Evolutionary conservation across 225 moss, liverwort and hornwort genomes (phyloP).

Genomic region (Lunularia cruciata): DNA sequence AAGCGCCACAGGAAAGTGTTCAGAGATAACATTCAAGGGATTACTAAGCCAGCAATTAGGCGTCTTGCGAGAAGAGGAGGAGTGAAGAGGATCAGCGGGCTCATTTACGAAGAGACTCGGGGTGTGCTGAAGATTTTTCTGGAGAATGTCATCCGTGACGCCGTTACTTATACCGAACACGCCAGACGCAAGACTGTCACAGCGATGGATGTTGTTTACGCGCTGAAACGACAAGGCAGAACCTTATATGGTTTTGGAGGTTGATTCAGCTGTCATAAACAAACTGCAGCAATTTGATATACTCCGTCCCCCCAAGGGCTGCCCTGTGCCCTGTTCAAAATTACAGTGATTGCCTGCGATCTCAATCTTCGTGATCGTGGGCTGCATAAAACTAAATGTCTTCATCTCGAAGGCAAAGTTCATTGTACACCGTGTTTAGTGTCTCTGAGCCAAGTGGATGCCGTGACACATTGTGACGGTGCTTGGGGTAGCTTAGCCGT

Average conservation of each 20-base stretch:
- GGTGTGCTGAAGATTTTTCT: constrained; percentile 46
- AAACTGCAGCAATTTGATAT: no score
- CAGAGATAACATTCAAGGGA: constrained; percentile 47
- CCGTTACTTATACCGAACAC: constrained; percentile 46
- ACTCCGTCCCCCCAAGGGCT: no score
- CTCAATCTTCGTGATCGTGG: no score
- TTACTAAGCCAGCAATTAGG: constrained; percentile 44
- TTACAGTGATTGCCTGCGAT: no score
- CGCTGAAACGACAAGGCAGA: constrained; percentile 43
- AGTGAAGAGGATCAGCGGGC: constrained; percentile 44
- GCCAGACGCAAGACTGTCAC: constrained; percentile 41
- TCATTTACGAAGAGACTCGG: constrained; percentile 45
- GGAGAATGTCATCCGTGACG: constrained; percentile 47
- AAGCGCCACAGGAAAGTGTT: constrained; percentile 49
- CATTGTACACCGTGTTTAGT: no score
- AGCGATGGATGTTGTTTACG: constrained; percentile 48
- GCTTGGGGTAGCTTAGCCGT: no score
- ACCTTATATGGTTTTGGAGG: constrained; percentile 48
- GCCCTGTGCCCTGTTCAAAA: no score
- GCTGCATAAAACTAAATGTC: no score
- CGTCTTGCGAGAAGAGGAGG: constrained; percentile 43
- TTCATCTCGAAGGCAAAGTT: no score
- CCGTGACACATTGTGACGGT: no score
- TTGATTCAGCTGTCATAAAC: no score
- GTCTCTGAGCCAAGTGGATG: no score